phyloP scores from a whole-genome alignment of 23 red algal genomes.

The Pyropia haitanensis region DNA sequence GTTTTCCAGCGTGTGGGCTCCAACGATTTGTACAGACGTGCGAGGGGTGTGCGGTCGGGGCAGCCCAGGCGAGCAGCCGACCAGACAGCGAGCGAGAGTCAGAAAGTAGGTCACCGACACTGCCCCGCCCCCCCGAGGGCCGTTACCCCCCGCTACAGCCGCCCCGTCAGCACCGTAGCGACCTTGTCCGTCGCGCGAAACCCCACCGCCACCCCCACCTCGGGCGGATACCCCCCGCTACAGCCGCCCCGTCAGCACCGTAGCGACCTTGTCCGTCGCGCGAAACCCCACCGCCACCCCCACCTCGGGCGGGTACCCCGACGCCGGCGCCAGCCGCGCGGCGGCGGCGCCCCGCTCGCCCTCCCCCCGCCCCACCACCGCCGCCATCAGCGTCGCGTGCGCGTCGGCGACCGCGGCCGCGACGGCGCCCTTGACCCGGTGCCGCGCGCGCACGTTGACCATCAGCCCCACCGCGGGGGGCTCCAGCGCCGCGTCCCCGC shows the following conservation, averaged over 20 bases:
- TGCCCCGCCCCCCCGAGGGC: too few relatives aligned
- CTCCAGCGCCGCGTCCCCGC: constrained; percentile 38
- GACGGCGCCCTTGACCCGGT: constrained; percentile 42
- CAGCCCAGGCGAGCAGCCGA: too few relatives aligned
- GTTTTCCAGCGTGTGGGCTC: too few relatives aligned
- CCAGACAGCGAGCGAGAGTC: too few relatives aligned
- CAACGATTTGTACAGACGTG: too few relatives aligned
- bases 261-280: constrained; percentile 39
- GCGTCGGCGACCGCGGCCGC: constrained; percentile 33
- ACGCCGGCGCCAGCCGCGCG: constrained; percentile 17
- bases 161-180: not conserved
- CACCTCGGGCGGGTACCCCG: constrained; percentile 47
- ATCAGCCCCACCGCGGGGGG: constrained; percentile 49
- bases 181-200: constrained; percentile 58
- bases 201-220: constrained; percentile 36
- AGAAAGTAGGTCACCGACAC: too few relatives aligned
- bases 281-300: constrained; percentile 37
- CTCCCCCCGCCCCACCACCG: constrained; percentile 2
- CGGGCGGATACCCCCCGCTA: constrained; percentile 36
- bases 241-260: constrained; percentile 3
- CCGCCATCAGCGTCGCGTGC: constrained; percentile 37
- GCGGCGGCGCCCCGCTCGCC: too few relatives aligned
- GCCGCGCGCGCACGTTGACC: constrained; percentile 48
- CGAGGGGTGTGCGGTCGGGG: too few relatives aligned
- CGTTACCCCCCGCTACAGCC: too few relatives aligned